Conservation (phyloP, 2,329 filamentous ascomycete genomes). For the Alternaria postmessia region DNA sequence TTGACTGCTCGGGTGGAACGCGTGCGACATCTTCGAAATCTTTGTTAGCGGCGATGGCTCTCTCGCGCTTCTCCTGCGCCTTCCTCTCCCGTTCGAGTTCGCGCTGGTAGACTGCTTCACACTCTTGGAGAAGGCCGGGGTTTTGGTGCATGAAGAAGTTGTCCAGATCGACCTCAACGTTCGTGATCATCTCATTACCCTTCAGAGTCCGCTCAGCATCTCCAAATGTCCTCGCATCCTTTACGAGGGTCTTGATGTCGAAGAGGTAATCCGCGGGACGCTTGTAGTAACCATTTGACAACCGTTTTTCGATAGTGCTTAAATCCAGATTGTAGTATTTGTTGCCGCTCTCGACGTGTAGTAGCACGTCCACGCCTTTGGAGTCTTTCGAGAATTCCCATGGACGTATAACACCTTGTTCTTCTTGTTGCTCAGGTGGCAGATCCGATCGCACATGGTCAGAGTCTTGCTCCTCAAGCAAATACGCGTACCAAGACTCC, state of each 20-base stretch:
- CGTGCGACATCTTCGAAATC: constrained; percentile 52
- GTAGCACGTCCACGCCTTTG: constrained; percentile 77
- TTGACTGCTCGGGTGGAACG: constrained; percentile 53
- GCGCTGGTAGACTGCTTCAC: constrained; percentile 78
- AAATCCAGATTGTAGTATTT: constrained; percentile 97
- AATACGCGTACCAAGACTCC: constrained; percentile 76
- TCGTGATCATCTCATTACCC: constrained; percentile 88
- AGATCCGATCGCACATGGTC: constrained; percentile 68
- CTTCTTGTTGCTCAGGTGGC: constrained; percentile 61
- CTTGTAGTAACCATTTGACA: constrained; percentile 96
- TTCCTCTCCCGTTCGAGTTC: constrained; percentile 71
- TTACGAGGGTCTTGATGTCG: constrained; percentile 84
- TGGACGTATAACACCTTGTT: constrained; percentile 69
- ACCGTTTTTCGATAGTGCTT: constrained; percentile 90
- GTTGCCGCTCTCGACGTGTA: constrained; percentile 78
- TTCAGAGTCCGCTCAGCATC: constrained; percentile 84
- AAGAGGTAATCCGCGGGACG: constrained; percentile 87
- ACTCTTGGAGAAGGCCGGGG: constrained; percentile 67
- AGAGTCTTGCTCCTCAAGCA: constrained; percentile 84
- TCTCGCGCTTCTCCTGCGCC: constrained; percentile 64
- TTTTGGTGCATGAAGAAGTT: constrained; percentile 66
- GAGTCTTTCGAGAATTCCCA: constrained; percentile 83
- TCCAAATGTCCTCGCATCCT: constrained; percentile 82
- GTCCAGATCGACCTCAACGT: constrained; percentile 92
- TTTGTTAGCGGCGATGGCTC: constrained; percentile 47